Percentiles rank a stretch among this genome's conserved stretches.
phyloP scores from a whole-genome alignment of 2,329 filamentous ascomycete species.

The Cladophialophora bantiana region DNA sequence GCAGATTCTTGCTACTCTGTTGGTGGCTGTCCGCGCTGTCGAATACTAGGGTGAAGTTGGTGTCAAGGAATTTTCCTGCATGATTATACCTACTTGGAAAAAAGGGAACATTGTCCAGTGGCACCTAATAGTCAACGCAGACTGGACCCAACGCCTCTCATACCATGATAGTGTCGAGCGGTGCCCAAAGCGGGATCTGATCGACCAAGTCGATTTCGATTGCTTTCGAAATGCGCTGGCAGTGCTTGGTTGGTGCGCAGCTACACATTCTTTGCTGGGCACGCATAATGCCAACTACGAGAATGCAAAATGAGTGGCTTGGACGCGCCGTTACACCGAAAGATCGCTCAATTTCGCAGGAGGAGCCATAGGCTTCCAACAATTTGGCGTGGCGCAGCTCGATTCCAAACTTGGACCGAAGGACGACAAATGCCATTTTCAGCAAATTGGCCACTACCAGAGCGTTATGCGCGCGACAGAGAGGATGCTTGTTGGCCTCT shows the following conservation, averaged over 20 bases:
- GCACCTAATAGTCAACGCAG: not conserved
- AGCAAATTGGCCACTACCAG: not conserved
- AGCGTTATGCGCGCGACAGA: not conserved
- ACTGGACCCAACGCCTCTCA: not conserved
- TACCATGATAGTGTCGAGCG: not conserved
- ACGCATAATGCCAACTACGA: not conserved
- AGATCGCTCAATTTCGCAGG: not conserved
- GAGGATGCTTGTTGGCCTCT: not conserved
- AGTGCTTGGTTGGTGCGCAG: not conserved
- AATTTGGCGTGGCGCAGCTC: conserved; percentile 2
- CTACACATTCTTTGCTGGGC: not conserved
- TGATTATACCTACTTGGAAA: not conserved
- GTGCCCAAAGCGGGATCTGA: not conserved
- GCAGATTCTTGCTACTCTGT: not conserved
- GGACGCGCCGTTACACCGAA: too few relatives aligned
- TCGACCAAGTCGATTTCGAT: not conserved
- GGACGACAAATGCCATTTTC: not conserved
- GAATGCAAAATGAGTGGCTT: too few relatives aligned
- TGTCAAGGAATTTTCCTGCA: not conserved
- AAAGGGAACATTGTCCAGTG: not conserved
- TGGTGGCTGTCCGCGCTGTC: conserved; percentile 1
- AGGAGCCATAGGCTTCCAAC: not conserved
- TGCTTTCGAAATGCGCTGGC: not conserved
- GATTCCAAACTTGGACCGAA: not conserved
- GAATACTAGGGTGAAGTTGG: not conserved